These are phyloP conservation scores for Colletotrichum caudatum DNA, from an alignment of 2,329 filamentous ascomycete species.

Conservation along the genomic window DNA sequence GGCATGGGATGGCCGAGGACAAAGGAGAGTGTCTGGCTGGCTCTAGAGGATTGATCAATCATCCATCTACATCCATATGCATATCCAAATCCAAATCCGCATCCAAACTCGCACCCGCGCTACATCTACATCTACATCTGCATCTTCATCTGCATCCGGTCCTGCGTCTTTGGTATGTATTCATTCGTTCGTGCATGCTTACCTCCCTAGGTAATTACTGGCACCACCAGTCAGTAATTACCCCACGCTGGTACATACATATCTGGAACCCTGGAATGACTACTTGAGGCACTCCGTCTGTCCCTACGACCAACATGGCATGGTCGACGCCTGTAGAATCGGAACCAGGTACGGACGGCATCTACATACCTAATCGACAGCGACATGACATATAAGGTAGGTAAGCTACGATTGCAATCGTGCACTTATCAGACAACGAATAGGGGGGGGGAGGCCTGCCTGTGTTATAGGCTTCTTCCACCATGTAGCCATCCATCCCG, in stretches of 20 bases:
- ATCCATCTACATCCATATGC: background rate
- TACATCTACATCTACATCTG: slow-evolving; percentile 2
- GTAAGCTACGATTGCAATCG: background rate
- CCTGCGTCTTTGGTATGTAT: background rate
- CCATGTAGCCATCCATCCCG: background rate
- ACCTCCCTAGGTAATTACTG: background rate
- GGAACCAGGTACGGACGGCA: background rate
- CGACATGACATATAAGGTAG: background rate
- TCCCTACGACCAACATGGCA: slow-evolving; percentile 12
- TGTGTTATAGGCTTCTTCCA: no score
- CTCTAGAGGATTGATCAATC: no score
- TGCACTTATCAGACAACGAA: slow-evolving; percentile 5
- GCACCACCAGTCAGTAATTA: background rate
- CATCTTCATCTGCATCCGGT: background rate
- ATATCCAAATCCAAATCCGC: background rate
- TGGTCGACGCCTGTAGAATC: background rate
- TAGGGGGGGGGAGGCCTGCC: background rate
- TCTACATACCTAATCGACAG: background rate
- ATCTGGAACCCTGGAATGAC: slow-evolving; percentile 27
- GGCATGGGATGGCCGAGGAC: background rate
- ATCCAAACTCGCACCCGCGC: background rate
- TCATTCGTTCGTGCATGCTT: no score
- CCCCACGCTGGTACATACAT: background rate
- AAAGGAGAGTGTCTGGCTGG: no score
- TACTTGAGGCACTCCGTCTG: background rate